Evolutionary conservation across 2,329 filamentous ascomycete species (phyloP), one percentile per base, ranked within the genome.

Genomic region (Helotiales sp.): DNA sequence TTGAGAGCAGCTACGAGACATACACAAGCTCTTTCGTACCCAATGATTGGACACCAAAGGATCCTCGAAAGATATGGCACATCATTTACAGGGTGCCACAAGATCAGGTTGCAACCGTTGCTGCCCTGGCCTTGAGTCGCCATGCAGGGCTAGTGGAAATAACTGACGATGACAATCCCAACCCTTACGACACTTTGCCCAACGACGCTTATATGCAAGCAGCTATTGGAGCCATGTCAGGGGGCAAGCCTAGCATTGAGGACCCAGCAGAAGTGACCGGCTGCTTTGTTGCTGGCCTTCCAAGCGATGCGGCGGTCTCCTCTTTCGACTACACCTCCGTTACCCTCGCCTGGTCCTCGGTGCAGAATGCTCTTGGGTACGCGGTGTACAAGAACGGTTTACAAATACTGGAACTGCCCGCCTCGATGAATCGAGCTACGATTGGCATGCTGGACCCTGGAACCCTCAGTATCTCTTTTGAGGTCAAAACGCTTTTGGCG

Each of bases 31-130:
- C 34, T 8, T 77, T 72, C 43, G 62, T 58, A 8, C 57, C 69
- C 3, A 76, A 75, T 45, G 65, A 73, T 52, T 78, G 76, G 76
- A 73, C 66, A 32, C 67, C 75, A 15, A 72, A 65, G 11, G 74
- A 78, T 50, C 65, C 71, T 2, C 73, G 74, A 15, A 78, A 78
- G 65, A 66, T 78, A 24, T 78, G 75, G 77, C 76, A 78, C 55
- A 76, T 78, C 22, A 68, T 78, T 30, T 75, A 77, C 65, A 70
- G 70, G 11, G 75, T 77, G 3, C 73, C 75, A 34, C 59, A 72
- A n/a, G 43, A 50, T 47, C n/a, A 66, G 22, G 60, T 61, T 20
- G 47, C 45, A 15, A 30, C 11, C 15, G 55, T 64, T 54, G 55
- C 61, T 45, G 64, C 43, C 1, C 60, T 66, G 43, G 55, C 67